A percentile compares a stretch with the other conserved stretches of the same genome.
These are phyloP conservation scores for Clavispora asparagi DNA, from an alignment of 805 yeast species.

Conservation along the genomic window DNA sequence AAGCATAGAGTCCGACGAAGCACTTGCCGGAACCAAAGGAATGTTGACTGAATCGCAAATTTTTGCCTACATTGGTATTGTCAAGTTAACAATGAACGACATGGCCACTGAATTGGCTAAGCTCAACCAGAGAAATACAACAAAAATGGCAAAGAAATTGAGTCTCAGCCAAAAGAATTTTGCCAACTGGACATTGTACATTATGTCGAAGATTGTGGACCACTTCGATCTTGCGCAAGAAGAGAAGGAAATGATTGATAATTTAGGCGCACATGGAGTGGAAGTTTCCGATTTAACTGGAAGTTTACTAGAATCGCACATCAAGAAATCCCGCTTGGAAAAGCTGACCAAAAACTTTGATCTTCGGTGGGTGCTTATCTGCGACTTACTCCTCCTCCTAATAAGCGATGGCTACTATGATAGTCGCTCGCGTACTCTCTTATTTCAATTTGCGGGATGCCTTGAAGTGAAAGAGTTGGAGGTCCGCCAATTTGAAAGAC, in stretches of 20 bases:
- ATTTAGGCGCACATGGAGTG: slow-evolving; percentile 77
- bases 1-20: slow-evolving; percentile 48
- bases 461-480: slow-evolving; percentile 62
- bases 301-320: slow-evolving; percentile 44
- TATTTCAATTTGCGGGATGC: slow-evolving; percentile 59
- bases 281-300: slow-evolving; percentile 65
- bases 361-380: slow-evolving; percentile 87
- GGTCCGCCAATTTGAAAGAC: slow-evolving; percentile 80
- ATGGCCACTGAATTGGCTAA: slow-evolving; percentile 78
- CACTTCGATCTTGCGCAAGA: slow-evolving; percentile 76
- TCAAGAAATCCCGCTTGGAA: slow-evolving; percentile 9
- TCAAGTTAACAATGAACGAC: slow-evolving; percentile 67
- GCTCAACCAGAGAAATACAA: slow-evolving; percentile 46
- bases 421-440: slow-evolving; percentile 77
- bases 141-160: slow-evolving; percentile 53
- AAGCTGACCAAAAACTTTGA: slow-evolving; percentile 36
- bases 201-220: slow-evolving; percentile 65
- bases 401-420: slow-evolving; percentile 85
- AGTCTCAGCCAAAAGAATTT: slow-evolving; percentile 69
- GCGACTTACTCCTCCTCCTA: slow-evolving; percentile 80
- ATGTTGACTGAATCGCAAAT: slow-evolving; percentile 80
- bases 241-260: slow-evolving; percentile 84
- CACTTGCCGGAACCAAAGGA: slow-evolving; percentile 72
- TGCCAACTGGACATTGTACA: slow-evolving; percentile 77
- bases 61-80: slow-evolving; percentile 86